Base-by-base conservation (phyloP, 2,329 filamentous ascomycete species). In the Ramularia collo-cygni region DNA sequence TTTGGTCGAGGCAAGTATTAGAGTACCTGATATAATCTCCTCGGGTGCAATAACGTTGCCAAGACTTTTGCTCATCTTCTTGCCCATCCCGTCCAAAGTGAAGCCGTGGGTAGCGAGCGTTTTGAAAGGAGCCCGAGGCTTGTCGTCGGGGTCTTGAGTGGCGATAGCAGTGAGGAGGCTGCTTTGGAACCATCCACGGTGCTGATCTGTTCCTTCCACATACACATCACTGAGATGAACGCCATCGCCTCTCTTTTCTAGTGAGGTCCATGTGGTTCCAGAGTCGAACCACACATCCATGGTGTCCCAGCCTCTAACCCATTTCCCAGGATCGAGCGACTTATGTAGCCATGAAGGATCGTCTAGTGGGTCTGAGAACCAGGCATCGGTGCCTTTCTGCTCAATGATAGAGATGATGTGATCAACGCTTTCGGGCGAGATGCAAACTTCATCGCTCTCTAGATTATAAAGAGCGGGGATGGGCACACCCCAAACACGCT, bases 281-380 rank as follows among this genome's bases (percentile, higher is more conserved):
- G 92, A 96, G 62, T 98, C 92, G 54, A 98, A 98, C 92, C 92
- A 98, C 8, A 98, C 92, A 62, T 98, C 92, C 92, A 98, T 98
- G 0, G 92, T 98, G 57, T 98, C 92, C 30, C 72, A 85, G 10
- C 90, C 90, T 47, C 92, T 82, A 34, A 75, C 70, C 58, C 83
- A 92, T 4, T 66, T 61, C 4, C 71, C 66, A 21, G 62, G 61
- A 30, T 67, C 65, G 2, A 95, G 67, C 8, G 76, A 74, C 4
- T 76, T 64, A 2, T 81, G 78, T 21, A 93, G 71, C 90, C 90
- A 98, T 1, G 76, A 77, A 16, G 74, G 67, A 37, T 96, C 88
- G 46, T 89, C 75, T 2, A 73, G 68, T 10, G 75, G 69, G 59
- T 96, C 90, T 0, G 84, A 85, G 80, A 92, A 98, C 92, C 92